Evolutionary conservation across 176 grass and related monocot genomes (phyloP), one percentile per base, ranked within the genome.

Genomic region (Aegilops longissima): DNA sequence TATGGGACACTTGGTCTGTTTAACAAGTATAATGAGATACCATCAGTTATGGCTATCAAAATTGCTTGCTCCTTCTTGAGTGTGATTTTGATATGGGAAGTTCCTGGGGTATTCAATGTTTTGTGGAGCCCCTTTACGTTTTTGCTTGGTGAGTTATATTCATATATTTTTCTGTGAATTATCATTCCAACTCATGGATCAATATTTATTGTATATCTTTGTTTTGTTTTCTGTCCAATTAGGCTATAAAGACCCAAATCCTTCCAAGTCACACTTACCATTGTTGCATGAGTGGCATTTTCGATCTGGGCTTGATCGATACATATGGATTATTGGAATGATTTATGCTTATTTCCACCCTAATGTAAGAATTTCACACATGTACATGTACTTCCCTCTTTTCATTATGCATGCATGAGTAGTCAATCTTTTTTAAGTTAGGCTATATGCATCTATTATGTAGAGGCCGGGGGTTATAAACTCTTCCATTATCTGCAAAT

Each of bases 301-400:
- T 82, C 92, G 96, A 51, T 96, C 96, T 61, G 96, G 96, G 27
- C 96, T 98, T 45, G 96, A 98, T 87, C 88, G 96, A 47, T 98
- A 98, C 71, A 94, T 98, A 83, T 98, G 96, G 96, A 98, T 98
- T 77, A 70, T 98, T 78, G 96, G 96, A 88, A 98, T 98, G 96
- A 96, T 98, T 80, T 98, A 98, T 91, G 96, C 96, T 80, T 98
- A 98, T 84, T 96, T 91, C 83, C 97, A 96, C 74, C 97, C 97
- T 78, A 98, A 86, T 83, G 97, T 96, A 91, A 93, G 94, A 88
- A 64, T 77, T 86, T 66, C 44, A 59, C 20, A 59, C 51, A 58
- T 75, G 40, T 66, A 47, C 35, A 58, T 75, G 54, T 66, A 61
- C 35, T 80, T 36, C 5, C 21, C 21, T 68, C 25, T 25, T 61